A percentile compares a stretch with the other conserved stretches of the same genome.
These are phyloP conservation scores for Dactylonectria estremocensis DNA, from an alignment of 2,329 filamentous ascomycete genomes.

Conservation along the genomic window DNA sequence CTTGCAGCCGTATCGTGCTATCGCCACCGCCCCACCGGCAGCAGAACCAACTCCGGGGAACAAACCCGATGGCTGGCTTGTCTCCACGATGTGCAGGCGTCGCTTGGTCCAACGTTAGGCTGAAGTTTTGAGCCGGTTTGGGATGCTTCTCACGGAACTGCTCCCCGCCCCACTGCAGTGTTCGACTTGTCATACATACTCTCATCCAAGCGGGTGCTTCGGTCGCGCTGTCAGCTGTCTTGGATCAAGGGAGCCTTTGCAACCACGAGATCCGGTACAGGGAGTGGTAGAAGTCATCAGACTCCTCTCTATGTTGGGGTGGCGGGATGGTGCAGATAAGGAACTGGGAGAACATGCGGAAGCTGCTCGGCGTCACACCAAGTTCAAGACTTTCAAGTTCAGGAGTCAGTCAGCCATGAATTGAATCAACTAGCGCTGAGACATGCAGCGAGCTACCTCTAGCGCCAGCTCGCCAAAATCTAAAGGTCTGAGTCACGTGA, in stretches of 20 bases:
- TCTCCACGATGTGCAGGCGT: constrained; percentile 11
- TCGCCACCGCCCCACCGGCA: constrained; percentile 26
- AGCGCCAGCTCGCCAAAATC: constrained; percentile 26
- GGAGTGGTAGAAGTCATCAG: neutral
- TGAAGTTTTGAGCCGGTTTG: constrained; percentile 25
- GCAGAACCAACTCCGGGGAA: constrained; percentile 37
- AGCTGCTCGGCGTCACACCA: constrained; percentile 10
- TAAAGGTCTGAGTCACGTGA: constrained; percentile 24
- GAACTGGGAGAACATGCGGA: neutral
- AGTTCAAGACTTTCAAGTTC: neutral
- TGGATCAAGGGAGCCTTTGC: neutral
- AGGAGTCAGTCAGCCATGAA: constrained; percentile 16
- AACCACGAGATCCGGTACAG: neutral
- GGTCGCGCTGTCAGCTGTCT: neutral
- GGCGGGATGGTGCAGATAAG: neutral
- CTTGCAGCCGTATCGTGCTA: constrained; percentile 34
- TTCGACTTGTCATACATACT: constrained; percentile 42
- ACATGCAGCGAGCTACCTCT: constrained; percentile 26
- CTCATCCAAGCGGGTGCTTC: neutral
- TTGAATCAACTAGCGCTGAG: constrained; percentile 27
- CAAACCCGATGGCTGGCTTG: constrained; percentile 26
- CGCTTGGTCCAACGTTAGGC: constrained; percentile 23
- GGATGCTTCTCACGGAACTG: constrained; percentile 34
- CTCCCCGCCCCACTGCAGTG: constrained; percentile 37
- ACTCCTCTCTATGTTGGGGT: neutral